These are phyloP conservation scores for Acorus calamus DNA, from an alignment of 106 monocot genomes.

Conservation along the genomic window DNA sequence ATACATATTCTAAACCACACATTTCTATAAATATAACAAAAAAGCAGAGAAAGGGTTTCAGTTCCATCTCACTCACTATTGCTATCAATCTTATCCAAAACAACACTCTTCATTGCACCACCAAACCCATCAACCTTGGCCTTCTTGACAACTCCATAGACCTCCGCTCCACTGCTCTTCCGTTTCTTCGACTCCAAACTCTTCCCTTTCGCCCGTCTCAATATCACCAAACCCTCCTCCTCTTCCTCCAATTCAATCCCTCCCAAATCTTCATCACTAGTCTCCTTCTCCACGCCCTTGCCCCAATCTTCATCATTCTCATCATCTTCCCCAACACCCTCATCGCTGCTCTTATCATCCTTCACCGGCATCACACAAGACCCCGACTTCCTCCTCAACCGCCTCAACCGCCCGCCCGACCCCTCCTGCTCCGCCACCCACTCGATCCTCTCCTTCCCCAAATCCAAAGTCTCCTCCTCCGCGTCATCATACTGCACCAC, in stretches of 20 bases:
- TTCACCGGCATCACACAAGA: background rate
- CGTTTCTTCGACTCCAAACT: constrained; percentile 32
- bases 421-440: constrained; percentile 38
- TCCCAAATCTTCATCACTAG: no score
- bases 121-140: constrained; percentile 22
- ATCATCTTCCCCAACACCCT: constrained; percentile 18
- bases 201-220: constrained; percentile 6
- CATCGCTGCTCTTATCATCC: constrained; percentile 1
- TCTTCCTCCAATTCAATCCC: no score
- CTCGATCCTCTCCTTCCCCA: constrained; percentile 56
- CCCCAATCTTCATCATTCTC: constrained; percentile 50
- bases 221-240: constrained; percentile 16
- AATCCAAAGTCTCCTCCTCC: constrained; percentile 62
- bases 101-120: background rate
- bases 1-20: no score
- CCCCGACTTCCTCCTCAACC: constrained; percentile 24
- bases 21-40: no score
- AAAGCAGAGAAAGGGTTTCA: no score
- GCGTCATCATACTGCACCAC: constrained; percentile 57
- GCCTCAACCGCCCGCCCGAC: constrained; percentile 29
- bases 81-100: no score
- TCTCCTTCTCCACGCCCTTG: constrained; percentile 5
- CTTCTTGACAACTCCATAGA: constrained; percentile 31
- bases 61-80: no score
- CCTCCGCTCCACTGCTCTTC: constrained; percentile 33